phyloP scores from a whole-genome alignment of 2,329 filamentous ascomycete species.

The Claviceps spartinae region DNA sequence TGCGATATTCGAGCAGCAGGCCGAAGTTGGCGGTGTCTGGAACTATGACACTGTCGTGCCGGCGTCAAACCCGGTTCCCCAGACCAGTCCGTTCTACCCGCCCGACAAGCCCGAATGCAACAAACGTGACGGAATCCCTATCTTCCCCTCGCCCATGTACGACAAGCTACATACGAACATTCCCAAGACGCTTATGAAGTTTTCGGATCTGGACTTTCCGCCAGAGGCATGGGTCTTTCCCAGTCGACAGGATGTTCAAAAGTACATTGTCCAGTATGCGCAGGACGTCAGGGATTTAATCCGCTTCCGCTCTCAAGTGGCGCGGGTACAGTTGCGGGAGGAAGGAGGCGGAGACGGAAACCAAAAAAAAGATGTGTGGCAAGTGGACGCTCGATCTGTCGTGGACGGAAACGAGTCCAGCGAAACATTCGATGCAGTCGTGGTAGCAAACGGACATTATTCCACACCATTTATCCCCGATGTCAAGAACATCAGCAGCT shows the following conservation, averaged over 20 bases:
- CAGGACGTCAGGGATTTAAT: conserved; percentile 54
- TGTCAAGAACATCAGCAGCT: conserved; percentile 44
- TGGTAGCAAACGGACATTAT: conserved; percentile 66
- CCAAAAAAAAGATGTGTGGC: conserved; percentile 39
- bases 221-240: conserved; percentile 59
- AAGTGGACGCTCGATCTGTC: conserved; percentile 40
- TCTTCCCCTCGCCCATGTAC: conserved; percentile 77
- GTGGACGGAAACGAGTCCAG: conserved; percentile 24
- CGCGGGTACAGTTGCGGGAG: conserved; percentile 32
- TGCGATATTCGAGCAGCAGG: conserved; percentile 70
- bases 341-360: conserved; percentile 20
- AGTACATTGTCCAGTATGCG: conserved; percentile 63
- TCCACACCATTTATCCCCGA: conserved; percentile 53
- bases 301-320: conserved; percentile 56
- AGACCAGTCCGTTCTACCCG: conserved; percentile 49
- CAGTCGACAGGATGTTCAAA: conserved; percentile 51
- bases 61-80: conserved; percentile 45
- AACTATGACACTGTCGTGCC: conserved; percentile 49
- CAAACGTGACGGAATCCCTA: conserved; percentile 26
- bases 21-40: conserved; percentile 71
- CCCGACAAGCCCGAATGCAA: conserved; percentile 49
- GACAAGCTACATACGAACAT: conserved; percentile 77
- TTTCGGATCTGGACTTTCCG: conserved; percentile 55
- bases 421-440: conserved; percentile 56
- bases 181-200: conserved; percentile 67